Evolutionary conservation across 441 rosid genomes (phyloP).

Genomic region (Geranium incanum): DNA sequence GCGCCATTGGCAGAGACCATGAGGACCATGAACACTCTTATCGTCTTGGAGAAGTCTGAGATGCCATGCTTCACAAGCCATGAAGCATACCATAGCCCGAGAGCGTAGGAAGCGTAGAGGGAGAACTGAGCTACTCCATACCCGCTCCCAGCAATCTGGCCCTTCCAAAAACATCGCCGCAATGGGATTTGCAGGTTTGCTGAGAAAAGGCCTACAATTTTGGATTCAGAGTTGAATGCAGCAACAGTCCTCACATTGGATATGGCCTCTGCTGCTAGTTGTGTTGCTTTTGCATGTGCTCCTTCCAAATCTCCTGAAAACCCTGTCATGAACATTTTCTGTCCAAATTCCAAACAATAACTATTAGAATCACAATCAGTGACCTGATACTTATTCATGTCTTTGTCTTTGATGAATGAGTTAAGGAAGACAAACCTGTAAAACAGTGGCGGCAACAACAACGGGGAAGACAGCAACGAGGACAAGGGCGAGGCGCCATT

Average conservation of each 20-base stretch:
- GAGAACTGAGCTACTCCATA: slow-evolving; percentile 89
- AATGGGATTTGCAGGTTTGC: slow-evolving; percentile 68
- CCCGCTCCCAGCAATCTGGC: slow-evolving; percentile 96
- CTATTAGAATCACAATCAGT: background rate
- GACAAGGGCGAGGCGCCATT: slow-evolving; percentile 99
- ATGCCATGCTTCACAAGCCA: slow-evolving; percentile 99
- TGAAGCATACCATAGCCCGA: slow-evolving; percentile 97
- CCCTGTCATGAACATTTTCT: slow-evolving; percentile 99
- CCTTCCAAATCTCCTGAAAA: slow-evolving; percentile 96
- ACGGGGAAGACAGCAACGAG: slow-evolving; percentile 92
- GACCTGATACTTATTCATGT: too few relatives aligned
- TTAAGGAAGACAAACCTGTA: slow-evolving; percentile 57
- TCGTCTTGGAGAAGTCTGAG: slow-evolving; percentile 96
- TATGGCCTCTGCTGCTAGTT: slow-evolving; percentile 95
- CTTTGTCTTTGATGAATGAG: slow-evolving; percentile 8
- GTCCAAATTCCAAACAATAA: slow-evolving; percentile 23
- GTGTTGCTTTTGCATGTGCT: slow-evolving; percentile 89
- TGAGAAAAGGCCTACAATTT: slow-evolving; percentile 79
- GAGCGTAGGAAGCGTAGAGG: slow-evolving; percentile 93
- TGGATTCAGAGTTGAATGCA: slow-evolving; percentile 88
- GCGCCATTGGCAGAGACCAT: slow-evolving; percentile 99
- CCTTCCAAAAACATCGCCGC: slow-evolving; percentile 95
- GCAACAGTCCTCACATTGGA: slow-evolving; percentile 94
- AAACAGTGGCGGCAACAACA: slow-evolving; percentile 94
- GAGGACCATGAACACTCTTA: slow-evolving; percentile 94